A percentile compares a stretch with the other conserved stretches of the same genome.
phyloP scores from a whole-genome alignment of 164 flowering plant species.

The Macadamia integrifolia region DNA sequence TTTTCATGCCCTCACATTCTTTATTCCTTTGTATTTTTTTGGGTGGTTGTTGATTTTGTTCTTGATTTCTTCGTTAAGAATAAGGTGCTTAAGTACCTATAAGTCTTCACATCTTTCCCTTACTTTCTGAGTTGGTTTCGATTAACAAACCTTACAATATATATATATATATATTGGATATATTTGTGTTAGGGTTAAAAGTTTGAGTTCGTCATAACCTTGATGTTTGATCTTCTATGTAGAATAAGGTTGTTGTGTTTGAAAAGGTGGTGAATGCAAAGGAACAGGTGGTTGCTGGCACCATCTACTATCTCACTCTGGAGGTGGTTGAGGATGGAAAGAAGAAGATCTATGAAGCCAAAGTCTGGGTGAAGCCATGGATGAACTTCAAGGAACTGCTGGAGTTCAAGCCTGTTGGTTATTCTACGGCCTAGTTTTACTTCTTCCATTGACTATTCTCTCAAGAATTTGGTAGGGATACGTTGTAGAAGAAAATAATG shows the following conservation, averaged over 20 bases:
- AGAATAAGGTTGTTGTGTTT: conserved; percentile 62
- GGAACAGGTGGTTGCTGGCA: conserved; percentile 76
- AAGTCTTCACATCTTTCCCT: no score
- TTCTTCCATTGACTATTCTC: conserved; percentile 17
- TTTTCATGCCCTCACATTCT: no score
- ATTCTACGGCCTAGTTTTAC: no score
- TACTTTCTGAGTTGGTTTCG: no score
- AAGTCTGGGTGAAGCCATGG: conserved; percentile 84
- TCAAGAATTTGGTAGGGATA: no score
- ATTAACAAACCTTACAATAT: no score
- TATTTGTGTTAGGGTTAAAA: no score
- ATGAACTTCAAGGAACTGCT: conserved; percentile 66
- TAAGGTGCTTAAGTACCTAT: not conserved
- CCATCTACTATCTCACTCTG: conserved; percentile 54
- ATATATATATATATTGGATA: no score
- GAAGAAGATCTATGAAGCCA: conserved; percentile 67
- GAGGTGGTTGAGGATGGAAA: conserved; percentile 66
- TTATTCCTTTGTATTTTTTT: no score
- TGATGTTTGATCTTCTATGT: conserved; percentile 1
- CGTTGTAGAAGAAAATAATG: no score
- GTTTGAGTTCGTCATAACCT: not conserved
- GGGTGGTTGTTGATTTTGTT: not conserved
- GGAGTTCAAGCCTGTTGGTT: conserved; percentile 31
- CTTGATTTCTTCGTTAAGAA: not conserved
- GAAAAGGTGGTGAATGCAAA: conserved; percentile 58